Base-by-base conservation (phyloP, 2,329 filamentous ascomycete species). In the Fusarium armeniacum region DNA sequence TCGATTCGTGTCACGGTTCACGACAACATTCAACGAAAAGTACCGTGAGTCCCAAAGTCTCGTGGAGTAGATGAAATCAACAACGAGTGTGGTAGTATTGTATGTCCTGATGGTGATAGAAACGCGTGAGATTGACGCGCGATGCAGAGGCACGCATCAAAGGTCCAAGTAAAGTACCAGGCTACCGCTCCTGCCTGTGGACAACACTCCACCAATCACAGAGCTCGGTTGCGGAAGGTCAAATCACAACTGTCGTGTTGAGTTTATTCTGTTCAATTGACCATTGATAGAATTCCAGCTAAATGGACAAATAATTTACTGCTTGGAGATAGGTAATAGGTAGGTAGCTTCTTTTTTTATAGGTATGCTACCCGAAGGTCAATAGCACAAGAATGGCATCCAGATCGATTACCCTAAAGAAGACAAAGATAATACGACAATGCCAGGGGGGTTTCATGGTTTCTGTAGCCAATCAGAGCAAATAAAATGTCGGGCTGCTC, bases 101-200 rank as follows among this genome's bases (percentile, higher is more conserved):
- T 20, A 6, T 20, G 44, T 33, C 26, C 13, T 51, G 28, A 15
- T 33, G 32, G 32, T 65, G 46, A 45, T 28, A 43, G n/a, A 49
- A 61, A 69, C 72, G 62, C 69, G 69, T 69, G 66, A 72, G 67
- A 54, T 69, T 58, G 69, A 69, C 56, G 61, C 66, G 67, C 54
- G 36, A 66, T 10, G 28, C 9, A 30, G 3, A 30, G 28, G 10
- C 28, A 30, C 47, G 56, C 56, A 70, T 50, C 30, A 5, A 16
- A 38, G 22, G 22, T 28, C 20, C 18, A 46, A 9, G 18, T 15
- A 46, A 32, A n/a, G 44, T 35, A 40, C 47, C 47, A 40, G 36
- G 50, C 54, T 57, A 40, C 38, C 43, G 33, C 38, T 58, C n/a
- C 47, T 71, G 63, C 54, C 58, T 65, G 62, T 33, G n/a, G 16